Percentiles rank a stretch among this genome's conserved stretches.
Evolutionary conservation across 2,329 filamentous ascomycete species (phyloP).

Genomic region (Cadophora sp.): DNA sequence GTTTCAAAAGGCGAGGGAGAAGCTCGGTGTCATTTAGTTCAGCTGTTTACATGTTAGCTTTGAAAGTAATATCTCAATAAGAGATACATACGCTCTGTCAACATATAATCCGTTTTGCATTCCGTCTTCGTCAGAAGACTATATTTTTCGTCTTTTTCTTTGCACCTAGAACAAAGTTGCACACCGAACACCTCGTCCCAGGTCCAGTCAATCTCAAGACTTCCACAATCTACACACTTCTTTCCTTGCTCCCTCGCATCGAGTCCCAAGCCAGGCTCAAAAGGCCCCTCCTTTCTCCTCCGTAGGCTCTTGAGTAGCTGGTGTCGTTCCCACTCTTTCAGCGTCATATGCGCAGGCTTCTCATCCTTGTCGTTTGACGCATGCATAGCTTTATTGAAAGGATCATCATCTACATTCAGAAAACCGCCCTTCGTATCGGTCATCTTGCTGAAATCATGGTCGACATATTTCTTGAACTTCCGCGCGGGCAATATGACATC

Average conservation of each 20-base stretch:
- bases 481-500: slow-evolving; percentile 66
- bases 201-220: slow-evolving; percentile 89
- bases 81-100: slow-evolving; percentile 79
- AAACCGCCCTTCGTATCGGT: slow-evolving; percentile 98
- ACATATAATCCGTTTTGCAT: slow-evolving; percentile 90
- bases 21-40: slow-evolving; percentile 90
- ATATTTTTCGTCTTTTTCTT: slow-evolving; percentile 91
- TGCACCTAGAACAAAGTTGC: slow-evolving; percentile 81
- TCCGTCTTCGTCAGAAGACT: slow-evolving; percentile 96
- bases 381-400: slow-evolving; percentile 80
- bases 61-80: not conserved
- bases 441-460: slow-evolving; percentile 98
- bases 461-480: slow-evolving; percentile 93
- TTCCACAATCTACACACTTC: slow-evolving; percentile 83
- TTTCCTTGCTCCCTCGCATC: slow-evolving; percentile 71
- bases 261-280: slow-evolving; percentile 82
- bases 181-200: slow-evolving; percentile 87
- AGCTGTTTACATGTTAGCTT: slow-evolving; percentile 54
- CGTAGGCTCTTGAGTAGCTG: slow-evolving; percentile 77
- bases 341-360: slow-evolving; percentile 86
- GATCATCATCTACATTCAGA: slow-evolving; percentile 88
- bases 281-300: slow-evolving; percentile 79
- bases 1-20: slow-evolving; percentile 84
- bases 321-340: slow-evolving; percentile 88
- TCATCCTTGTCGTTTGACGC: slow-evolving; percentile 57